Evolutionary conservation across 805 yeast species (phyloP), one percentile per base, ranked within the genome.

Genomic region (Kluyveromyces dobzhanskii): DNA sequence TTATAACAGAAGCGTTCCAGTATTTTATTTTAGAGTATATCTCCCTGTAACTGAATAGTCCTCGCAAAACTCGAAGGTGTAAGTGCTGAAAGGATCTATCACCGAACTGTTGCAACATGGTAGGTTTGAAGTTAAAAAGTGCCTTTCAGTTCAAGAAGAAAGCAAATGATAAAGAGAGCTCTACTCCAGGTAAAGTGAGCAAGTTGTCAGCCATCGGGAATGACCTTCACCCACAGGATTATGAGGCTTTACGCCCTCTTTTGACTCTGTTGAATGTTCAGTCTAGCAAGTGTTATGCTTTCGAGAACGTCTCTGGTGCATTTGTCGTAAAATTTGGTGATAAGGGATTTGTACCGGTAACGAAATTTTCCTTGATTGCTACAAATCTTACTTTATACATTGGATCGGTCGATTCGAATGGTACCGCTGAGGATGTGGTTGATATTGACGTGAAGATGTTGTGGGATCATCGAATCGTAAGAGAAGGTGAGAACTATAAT

Each of bases 251-350:
- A 19, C 39, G 35, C 17, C 44, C 44, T 8, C 19, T 42, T 21
- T 35, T 42, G n/a, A 42, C 36, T 11, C 18, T 42, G 25, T 25
- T 42, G 34, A 40, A 42, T 23, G 38, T 40, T 17, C 44, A 42
- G 24, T n/a, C 29, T 21, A 33, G 35, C 10, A 42, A 42, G 27
- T 26, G 39, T 12, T 42, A 42, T 25, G 18, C 34, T 11, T 35
- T 33, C 34, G 29, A 33, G 14, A 31, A 26, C 13, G 27, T 30
- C 2, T 14, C 25, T 12, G 34, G 32, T 4, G 13, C 32, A 16
- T 28, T 38, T 16, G 25, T 38, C 30, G 32, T 30, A 14, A 31
- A 26, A 2, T 25, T 32, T 4, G 36, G 37, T 14, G 30, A 23
- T 25, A 18, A 37, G 10, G 42, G 36, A 2, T 38, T 38, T 12